Evolutionary conservation across 495 filamentous ascomycete species (phyloP).

Genomic region (Aspergillus diversus): DNA sequence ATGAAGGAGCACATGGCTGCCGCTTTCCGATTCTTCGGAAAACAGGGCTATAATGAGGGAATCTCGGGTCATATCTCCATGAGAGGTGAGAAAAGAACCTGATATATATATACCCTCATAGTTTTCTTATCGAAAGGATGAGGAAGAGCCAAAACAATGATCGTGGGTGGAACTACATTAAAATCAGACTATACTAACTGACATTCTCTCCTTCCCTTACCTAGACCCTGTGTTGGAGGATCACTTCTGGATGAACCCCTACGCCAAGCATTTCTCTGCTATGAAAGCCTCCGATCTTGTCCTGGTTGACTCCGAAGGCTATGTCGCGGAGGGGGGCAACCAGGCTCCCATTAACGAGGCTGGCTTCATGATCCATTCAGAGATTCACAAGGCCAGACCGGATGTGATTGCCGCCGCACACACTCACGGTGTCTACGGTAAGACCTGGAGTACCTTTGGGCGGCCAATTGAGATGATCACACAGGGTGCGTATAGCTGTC

Average conservation of each 20-base stretch:
- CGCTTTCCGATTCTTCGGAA: constrained; percentile 73
- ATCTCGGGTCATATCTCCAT: constrained; percentile 67
- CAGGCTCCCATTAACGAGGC: constrained; percentile 62
- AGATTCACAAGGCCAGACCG: constrained; percentile 53
- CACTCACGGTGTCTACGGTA: constrained; percentile 51
- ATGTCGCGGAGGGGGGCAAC: constrained; percentile 56
- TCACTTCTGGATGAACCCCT: constrained; percentile 71
- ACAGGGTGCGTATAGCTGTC: constrained; percentile 38
- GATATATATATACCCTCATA: background rate
- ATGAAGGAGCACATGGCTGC: constrained; percentile 73
- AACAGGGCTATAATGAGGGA: constrained; percentile 70
- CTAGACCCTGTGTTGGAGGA: constrained; percentile 49
- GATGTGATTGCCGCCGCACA: constrained; percentile 57
- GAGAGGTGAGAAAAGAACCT: constrained; percentile 34
- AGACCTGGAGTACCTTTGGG: constrained; percentile 53
- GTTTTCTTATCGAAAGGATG: background rate
- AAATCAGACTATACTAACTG: background rate
- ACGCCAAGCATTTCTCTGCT: constrained; percentile 60
- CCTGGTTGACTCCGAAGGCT: constrained; percentile 52
- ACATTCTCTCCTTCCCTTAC: background rate
- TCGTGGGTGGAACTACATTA: too few relatives aligned
- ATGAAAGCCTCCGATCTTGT: constrained; percentile 56
- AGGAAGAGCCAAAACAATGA: background rate
- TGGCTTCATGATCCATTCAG: constrained; percentile 68
- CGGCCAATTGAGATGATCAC: constrained; percentile 53